Evolutionary conservation across 768 basidiomycete species (phyloP), one percentile per base, ranked within the genome.

Genomic region (Agaricus blazei): DNA sequence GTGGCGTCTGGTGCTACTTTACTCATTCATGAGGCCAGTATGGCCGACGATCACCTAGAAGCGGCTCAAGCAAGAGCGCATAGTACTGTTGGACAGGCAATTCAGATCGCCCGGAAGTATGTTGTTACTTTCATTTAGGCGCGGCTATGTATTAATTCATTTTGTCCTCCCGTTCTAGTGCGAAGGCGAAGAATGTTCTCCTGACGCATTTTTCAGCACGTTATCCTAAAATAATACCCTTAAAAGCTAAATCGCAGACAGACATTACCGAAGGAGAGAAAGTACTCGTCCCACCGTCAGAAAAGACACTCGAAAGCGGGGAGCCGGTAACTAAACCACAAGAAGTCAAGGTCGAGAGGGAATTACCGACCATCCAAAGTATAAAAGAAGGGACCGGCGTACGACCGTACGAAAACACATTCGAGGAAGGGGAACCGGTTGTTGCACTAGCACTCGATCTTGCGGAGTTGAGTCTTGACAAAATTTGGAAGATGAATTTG

Each of bases 161-260:
- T 34, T 8, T 11, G 34, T 11, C 34, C 4, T 8, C 11, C 34
- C 7, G 34, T 2, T 34, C 34, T 34, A 95, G 93, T 58, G 96
- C 96, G 94, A 76, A 80, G 9, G 93, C 93, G 1, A 72, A 83
- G 51, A 85, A 92, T 59, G 77, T 92, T 41, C 80, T 98, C n/a
- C 79, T 98, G 23, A 98, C 93, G 0, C 95, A 98, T 67, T 98
- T 98, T 71, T 97, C 94, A 9, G 90, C 90, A 40, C 85, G 94
- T 28, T 95, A 96, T 68, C 93, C 95, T 15, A 93, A 90, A 62
- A 75, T 95, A 65, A 92, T 92, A 3, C 82, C 81, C 26, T 71
- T 78, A 3, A 68, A 75, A 9, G 64, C 71, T 12, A 42, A 29
- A 34, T 48, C 54, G 8, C 59, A 56, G 37, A 64, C 44, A 48